Conservation (phyloP, 2,329 filamentous ascomycete genomes). For the Pochonia chlamydosporia region DNA sequence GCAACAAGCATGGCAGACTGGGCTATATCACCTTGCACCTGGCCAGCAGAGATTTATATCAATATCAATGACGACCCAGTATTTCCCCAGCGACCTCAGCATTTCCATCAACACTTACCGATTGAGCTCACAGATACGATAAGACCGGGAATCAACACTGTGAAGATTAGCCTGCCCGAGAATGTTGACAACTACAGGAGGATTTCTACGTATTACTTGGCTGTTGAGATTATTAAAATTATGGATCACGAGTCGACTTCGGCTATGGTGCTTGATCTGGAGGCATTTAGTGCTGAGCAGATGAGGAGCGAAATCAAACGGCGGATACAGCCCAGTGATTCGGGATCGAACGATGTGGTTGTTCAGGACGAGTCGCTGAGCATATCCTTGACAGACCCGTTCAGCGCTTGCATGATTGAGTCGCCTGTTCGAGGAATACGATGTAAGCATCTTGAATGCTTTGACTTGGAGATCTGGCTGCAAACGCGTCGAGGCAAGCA, state of each 20-base stretch:
- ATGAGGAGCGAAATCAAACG: constrained; percentile 53
- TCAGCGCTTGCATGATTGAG: constrained; percentile 58
- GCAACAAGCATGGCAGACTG: constrained; percentile 39
- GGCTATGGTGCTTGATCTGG: constrained; percentile 27
- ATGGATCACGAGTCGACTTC: constrained; percentile 39
- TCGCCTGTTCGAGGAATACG: constrained; percentile 63
- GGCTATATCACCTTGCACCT: constrained; percentile 57
- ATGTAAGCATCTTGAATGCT: constrained; percentile 81
- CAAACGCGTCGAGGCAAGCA: constrained; percentile 51
- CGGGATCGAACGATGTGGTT: constrained; percentile 59
- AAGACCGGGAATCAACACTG: constrained; percentile 51
- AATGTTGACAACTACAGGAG: constrained; percentile 19
- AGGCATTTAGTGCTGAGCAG: constrained; percentile 35
- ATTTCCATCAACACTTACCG: constrained; percentile 71
- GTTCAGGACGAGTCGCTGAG: constrained; percentile 50
- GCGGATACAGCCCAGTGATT: constrained; percentile 29
- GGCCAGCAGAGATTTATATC: constrained; percentile 67
- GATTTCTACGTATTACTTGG: constrained; percentile 47
- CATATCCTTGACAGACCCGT: constrained; percentile 62
- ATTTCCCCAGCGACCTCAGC: constrained; percentile 57
- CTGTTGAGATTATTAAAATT: constrained; percentile 63
- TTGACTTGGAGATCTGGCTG: constrained; percentile 82
- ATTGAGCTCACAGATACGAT: constrained; percentile 65
- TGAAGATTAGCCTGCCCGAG: constrained; percentile 45
- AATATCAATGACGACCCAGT: constrained; percentile 58